These are phyloP conservation scores for Aspergillus pseudonomiae DNA, from an alignment of 2,329 filamentous ascomycete species.

Conservation along the genomic window DNA sequence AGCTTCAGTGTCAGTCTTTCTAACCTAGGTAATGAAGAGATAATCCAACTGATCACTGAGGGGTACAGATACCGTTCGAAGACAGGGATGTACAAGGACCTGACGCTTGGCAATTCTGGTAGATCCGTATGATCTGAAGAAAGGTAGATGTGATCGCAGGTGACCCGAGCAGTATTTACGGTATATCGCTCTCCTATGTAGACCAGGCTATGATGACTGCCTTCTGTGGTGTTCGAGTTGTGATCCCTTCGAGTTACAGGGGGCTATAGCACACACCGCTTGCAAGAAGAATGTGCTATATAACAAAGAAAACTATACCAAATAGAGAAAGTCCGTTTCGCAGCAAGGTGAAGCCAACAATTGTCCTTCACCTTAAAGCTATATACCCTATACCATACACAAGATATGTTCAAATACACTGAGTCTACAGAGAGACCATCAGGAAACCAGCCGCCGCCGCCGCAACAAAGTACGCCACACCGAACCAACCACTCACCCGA, in stretches of 20 bases:
- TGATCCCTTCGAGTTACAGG: no score
- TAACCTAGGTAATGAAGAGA: background rate
- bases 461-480: slow-evolving; percentile 48
- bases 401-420: background rate
- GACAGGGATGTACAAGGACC: background rate
- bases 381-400: background rate
- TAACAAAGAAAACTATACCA: no score
- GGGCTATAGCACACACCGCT: no score
- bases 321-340: background rate
- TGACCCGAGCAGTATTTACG: no score
- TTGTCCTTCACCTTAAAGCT: background rate
- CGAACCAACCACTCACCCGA: slow-evolving; percentile 42
- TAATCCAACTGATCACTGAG: background rate
- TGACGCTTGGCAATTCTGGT: background rate
- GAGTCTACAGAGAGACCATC: slow-evolving; percentile 51
- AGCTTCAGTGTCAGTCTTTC: background rate
- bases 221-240: no score
- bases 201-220: no score
- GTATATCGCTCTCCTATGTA: no score
- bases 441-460: slow-evolving; percentile 48
- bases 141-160: background rate
- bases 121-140: background rate
- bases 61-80: background rate
- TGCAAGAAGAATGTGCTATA: no score
- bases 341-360: background rate